Base-by-base conservation (phyloP, 2,329 filamentous ascomycete genomes). In the Grosmannia serpens region DNA sequence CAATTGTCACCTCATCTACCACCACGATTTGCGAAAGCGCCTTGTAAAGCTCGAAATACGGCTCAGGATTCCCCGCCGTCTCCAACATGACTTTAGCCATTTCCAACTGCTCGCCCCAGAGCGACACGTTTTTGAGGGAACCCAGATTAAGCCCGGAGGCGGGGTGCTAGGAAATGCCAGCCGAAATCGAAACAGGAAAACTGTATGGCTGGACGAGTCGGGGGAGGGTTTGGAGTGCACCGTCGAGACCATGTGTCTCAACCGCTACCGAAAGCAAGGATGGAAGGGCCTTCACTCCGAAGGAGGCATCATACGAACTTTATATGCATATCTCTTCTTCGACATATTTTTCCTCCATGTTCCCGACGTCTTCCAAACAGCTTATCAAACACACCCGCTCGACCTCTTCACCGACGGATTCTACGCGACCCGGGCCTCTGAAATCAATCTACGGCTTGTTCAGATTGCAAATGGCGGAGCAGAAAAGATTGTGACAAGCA, bases 211-310 rank as follows among this genome's bases (percentile, higher is more conserved):
- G 1, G 91, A 97, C 67, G 86, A 86, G 64, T 57, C 65, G 1
- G 52, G 31, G n/a, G 56, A 35, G 15, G 35, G 10, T 6, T 71
- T 78, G 5, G 86, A 87, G 67, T 95, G 91, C 70, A 86, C 84
- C 57, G 94, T 99, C 15, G 94, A 99, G 73, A 87, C 83, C 58
- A 96, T 99, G 91, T 96, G 91, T 69, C 78, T 99, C 44, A 91
- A 85, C 51, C 83, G 87, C 74, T 97, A 97, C 71, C 85, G 89
- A 35, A 77, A 80, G 11, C 77, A 87, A 56, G 92, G 91, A 2
- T 97, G 90, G 86, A 96, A 96, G 70, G 94, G 94, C 13, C 96
- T 92, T 67, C 94, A 99, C 71, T 84, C 87, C 22, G 94, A 99
- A 75, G 90, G 91, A 38, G 89, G 91, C 2, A 91, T 97, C 65